Base-by-base conservation (phyloP, 495 filamentous ascomycete genomes). In the Achaetomiella virescens region DNA sequence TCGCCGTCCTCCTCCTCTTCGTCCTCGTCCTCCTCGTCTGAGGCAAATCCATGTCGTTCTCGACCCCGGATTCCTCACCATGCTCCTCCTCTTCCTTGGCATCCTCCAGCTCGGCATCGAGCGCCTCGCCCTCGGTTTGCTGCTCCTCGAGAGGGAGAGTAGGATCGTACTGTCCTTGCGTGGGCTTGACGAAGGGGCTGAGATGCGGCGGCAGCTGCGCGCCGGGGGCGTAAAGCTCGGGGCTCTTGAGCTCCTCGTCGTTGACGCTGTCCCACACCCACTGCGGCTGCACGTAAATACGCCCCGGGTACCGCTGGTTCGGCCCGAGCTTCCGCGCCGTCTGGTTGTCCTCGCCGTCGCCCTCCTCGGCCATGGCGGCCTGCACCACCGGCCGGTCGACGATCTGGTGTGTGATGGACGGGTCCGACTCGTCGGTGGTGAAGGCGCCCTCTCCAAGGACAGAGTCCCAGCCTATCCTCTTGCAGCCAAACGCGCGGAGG, bases 231-330 rank as follows among this genome's bases (percentile, higher is more conserved):
- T 98, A 98, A 2, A 93, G 75, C 67, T 96, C 90, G 12, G 91
- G 84, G 36, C 87, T 79, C 59, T 97, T 85, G 36, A 98, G 73
- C 69, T 89, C 88, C 38, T 89, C 89, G 24, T 88, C 84, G 70
- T 98, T 98, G 61, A 97, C 73, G 65, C 87, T 89, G 60, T 98
- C 93, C 93, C 93, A 98, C 14, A 98, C 81, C 90, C 95, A 98
- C 67, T 98, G 93, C 20, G 93, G 93, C 72, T 98, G 93, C 46
- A 98, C 70, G 61, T 97, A 97, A 43, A 85, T 91, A 45, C 93
- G 78, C 22, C 91, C 91, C 8, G 91, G 91, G 56, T 97, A 84
- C 33, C 91, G 81, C 54, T 82, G 80, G 65, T 77, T 75, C 24
- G 64, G 76, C 59, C 52, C 81, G 62, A 81, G 73, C 62, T 70